Conservation (phyloP, 257 asterid species). For the Henckelia pumila region DNA sequence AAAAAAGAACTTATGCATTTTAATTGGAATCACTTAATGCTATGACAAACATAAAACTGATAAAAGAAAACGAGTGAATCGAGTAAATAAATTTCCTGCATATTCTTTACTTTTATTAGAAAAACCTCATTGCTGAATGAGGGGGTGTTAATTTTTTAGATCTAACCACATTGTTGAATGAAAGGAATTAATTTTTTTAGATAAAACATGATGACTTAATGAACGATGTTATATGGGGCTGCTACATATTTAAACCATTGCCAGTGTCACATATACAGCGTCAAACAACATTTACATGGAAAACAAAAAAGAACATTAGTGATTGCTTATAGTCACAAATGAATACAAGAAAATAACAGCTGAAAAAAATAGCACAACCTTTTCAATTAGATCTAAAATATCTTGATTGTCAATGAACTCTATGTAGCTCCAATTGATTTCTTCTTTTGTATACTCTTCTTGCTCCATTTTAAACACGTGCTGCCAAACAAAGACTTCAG, state of each 20-base stretch:
- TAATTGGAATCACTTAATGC: background rate
- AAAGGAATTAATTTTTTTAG: background rate
- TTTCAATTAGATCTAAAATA: constrained; percentile 87
- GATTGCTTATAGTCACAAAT: background rate
- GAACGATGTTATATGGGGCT: background rate
- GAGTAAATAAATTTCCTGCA: background rate
- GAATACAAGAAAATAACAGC: background rate
- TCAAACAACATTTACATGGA: background rate
- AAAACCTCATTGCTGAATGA: background rate
- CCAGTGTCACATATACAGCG: background rate
- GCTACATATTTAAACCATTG: background rate
- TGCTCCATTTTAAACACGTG: constrained; percentile 99
- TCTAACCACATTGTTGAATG: background rate
- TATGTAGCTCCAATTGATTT: constrained; percentile 98
- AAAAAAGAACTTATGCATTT: background rate
- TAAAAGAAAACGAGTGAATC: background rate
- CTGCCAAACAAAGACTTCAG: constrained; percentile 45
- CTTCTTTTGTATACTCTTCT: constrained; percentile 98
- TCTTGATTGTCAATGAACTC: constrained; percentile 99
- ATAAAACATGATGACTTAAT: background rate
- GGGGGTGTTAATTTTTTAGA: background rate
- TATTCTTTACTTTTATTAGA: background rate
- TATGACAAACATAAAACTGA: background rate
- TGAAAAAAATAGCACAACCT: constrained; percentile 42
- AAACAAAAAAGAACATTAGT: background rate